A percentile compares a stretch with the other conserved stretches of the same genome.
These are phyloP conservation scores for Hypsizygus marmoreus DNA, from an alignment of 768 basidiomycete genomes.

Conservation along the genomic window DNA sequence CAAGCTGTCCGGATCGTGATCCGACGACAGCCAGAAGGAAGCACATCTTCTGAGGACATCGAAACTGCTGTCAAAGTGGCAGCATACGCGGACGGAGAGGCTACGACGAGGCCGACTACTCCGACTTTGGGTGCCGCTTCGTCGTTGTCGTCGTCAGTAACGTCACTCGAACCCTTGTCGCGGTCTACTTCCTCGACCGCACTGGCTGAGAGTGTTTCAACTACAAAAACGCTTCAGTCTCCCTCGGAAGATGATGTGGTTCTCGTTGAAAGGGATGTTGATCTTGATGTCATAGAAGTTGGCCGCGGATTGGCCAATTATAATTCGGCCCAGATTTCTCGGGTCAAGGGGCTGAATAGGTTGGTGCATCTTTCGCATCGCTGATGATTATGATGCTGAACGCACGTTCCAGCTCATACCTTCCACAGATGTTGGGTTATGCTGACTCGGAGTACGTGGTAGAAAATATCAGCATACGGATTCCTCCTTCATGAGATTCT, in stretches of 20 bases:
- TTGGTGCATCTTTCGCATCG: constrained; percentile 32
- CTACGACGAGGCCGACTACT: constrained; percentile 56
- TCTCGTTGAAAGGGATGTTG: constrained; percentile 33
- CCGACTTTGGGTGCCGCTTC: constrained; percentile 47
- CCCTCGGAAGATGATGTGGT: constrained; percentile 33
- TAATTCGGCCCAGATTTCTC: constrained; percentile 88
- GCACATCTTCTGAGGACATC: constrained; percentile 23
- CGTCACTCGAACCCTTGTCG: constrained; percentile 46
- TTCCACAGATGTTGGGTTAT: constrained; percentile 84
- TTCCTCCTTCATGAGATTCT: constrained; percentile 41
- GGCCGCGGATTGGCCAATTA: constrained; percentile 95
- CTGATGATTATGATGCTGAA: constrained; percentile 15
- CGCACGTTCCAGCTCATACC: constrained; percentile 60
- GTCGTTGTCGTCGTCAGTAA: constrained; percentile 46
- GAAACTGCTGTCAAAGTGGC: constrained; percentile 27
- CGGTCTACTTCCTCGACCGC: constrained; percentile 39
- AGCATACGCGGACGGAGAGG: constrained; percentile 39
- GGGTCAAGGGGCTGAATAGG: constrained; percentile 92
- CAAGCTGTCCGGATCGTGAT: constrained; percentile 90
- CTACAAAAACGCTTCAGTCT: constrained; percentile 18
- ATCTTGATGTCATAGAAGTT: constrained; percentile 79
- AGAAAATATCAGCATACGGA: constrained; percentile 86
- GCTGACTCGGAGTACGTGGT: constrained; percentile 97
- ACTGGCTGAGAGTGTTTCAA: constrained; percentile 29
- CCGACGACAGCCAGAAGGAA: constrained; percentile 35